Conservation (phyloP, 78 protist species). For the Mastigamoeba balamuthi region DNA sequence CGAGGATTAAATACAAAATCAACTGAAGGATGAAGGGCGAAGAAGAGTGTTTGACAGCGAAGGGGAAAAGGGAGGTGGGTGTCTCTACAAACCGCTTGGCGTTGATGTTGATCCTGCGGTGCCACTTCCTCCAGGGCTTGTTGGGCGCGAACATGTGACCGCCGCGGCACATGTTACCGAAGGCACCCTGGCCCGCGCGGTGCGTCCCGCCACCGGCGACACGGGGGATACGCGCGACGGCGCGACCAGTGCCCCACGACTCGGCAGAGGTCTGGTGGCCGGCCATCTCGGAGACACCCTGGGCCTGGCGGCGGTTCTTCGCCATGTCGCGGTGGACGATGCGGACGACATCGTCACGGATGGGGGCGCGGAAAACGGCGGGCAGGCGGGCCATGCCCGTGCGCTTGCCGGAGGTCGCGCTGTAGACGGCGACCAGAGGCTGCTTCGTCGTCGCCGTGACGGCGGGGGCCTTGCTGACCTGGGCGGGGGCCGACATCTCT, state of each 20-base stretch:
- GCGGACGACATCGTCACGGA: slow-evolving; percentile 88
- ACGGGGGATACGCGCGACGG: slow-evolving; percentile 99
- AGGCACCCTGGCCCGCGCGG: slow-evolving; percentile 99
- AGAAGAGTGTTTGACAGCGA: too few species aligned
- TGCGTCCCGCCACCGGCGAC: slow-evolving; percentile 97
- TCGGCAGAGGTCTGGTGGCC: slow-evolving; percentile 95
- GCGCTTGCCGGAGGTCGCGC: slow-evolving; percentile 22
- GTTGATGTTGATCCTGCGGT: slow-evolving; percentile 86
- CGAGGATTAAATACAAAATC: too few species aligned
- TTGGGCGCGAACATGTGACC: slow-evolving; percentile 99
- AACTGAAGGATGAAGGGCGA: too few species aligned
- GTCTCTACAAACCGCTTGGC: too few species aligned
- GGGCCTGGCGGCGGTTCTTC: slow-evolving; percentile 96
- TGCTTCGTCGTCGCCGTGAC: too few species aligned
- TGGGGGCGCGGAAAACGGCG: slow-evolving; percentile 87
- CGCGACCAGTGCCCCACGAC: slow-evolving; percentile 99
- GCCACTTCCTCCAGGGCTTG: slow-evolving; percentile 96
- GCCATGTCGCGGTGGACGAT: slow-evolving; percentile 81
- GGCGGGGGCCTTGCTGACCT: too few species aligned
- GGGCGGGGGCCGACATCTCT: too few species aligned
- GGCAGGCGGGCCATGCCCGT: slow-evolving; percentile 58
- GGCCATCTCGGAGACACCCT: slow-evolving; percentile 63
- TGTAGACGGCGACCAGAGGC: too few species aligned
- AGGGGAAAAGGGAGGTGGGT: too few species aligned
- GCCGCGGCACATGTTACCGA: slow-evolving; percentile 95